These are phyloP conservation scores for Trametes meyenii DNA, from an alignment of 768 basidiomycete genomes.

Conservation along the genomic window DNA sequence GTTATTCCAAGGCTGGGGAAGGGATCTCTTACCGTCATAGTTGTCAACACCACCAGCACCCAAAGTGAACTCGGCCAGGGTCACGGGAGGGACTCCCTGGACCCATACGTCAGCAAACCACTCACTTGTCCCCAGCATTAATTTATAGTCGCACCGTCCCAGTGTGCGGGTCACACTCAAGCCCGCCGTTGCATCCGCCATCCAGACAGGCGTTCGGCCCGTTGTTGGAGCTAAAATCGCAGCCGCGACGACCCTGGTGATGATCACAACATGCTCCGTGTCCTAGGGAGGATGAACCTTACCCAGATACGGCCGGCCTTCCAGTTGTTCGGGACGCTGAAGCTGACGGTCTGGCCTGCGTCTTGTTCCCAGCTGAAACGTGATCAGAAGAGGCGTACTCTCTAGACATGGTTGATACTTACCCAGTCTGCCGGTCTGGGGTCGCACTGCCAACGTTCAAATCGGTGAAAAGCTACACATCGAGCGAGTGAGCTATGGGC, in stretches of 20 bases:
- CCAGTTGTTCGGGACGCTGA: constrained; percentile 44
- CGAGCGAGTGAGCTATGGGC: not conserved
- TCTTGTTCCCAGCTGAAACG: constrained; percentile 31
- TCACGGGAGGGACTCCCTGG: constrained; percentile 39
- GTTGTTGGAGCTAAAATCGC: constrained; percentile 36
- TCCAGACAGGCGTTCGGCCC: constrained; percentile 35
- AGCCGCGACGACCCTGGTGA: constrained; percentile 40
- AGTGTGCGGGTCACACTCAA: constrained; percentile 39
- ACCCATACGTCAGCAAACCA: not conserved
- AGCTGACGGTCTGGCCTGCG: constrained; percentile 29
- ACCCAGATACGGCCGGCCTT: constrained; percentile 44
- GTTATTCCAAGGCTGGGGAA: not conserved
- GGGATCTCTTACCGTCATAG: constrained; percentile 34
- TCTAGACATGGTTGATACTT: too few relatives aligned
- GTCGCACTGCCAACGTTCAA: not conserved
- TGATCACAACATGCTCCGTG: too few relatives aligned
- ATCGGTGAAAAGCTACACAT: not conserved
- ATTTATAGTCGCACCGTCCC: constrained; percentile 38
- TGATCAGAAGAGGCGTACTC: too few relatives aligned
- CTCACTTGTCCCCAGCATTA: not conserved
- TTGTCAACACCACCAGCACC: constrained; percentile 30
- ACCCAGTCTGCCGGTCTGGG: not conserved
- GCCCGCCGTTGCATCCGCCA: constrained; percentile 46
- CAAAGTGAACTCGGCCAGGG: constrained; percentile 41
- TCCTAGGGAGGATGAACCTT: not conserved